These are phyloP conservation scores for Excoecaria cochinchinensis DNA, from an alignment of 345 rosid genomes.

Conservation along the genomic window DNA sequence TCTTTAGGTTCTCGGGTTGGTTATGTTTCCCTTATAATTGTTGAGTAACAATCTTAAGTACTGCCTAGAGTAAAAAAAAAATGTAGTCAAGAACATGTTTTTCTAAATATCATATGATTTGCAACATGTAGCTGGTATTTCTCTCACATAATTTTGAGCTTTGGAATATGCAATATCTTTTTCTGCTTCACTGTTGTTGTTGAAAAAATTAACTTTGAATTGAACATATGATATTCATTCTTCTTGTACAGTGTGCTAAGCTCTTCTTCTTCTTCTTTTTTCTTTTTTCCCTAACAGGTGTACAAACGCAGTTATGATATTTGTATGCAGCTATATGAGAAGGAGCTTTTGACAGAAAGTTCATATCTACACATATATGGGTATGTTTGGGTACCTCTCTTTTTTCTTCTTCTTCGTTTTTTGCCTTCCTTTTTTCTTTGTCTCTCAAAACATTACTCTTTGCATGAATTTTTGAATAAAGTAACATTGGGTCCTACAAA, in stretches of 20 bases:
- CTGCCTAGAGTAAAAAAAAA: not conserved
- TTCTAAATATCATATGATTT: not conserved
- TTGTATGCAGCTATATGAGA: constrained; percentile 80
- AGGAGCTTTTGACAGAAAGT: constrained; percentile 69
- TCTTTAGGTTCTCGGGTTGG: not conserved
- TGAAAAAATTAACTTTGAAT: not conserved
- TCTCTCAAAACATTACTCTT: not conserved
- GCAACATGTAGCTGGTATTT: not conserved
- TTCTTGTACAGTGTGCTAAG: not conserved
- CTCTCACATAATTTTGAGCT: not conserved
- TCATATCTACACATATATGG: constrained; percentile 78
- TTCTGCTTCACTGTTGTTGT: not conserved
- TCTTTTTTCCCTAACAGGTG: constrained; percentile 48
- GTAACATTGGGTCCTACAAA: not conserved
- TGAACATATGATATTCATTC: not conserved
- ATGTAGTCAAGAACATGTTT: not conserved
- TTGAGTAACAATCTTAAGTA: too few species aligned
- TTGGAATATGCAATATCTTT: not conserved
- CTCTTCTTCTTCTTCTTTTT: not conserved
- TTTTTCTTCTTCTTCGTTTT: not conserved
- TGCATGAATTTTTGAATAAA: not conserved
- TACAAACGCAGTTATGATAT: constrained; percentile 77
- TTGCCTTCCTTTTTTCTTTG: too few species aligned
- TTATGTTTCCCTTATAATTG: not conserved
- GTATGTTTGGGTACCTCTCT: constrained; percentile 40